A percentile compares a stretch with the other conserved stretches of the same genome.
Conservation (phyloP, 2,329 filamentous ascomycete species). For the Xylariaceae sp. region DNA sequence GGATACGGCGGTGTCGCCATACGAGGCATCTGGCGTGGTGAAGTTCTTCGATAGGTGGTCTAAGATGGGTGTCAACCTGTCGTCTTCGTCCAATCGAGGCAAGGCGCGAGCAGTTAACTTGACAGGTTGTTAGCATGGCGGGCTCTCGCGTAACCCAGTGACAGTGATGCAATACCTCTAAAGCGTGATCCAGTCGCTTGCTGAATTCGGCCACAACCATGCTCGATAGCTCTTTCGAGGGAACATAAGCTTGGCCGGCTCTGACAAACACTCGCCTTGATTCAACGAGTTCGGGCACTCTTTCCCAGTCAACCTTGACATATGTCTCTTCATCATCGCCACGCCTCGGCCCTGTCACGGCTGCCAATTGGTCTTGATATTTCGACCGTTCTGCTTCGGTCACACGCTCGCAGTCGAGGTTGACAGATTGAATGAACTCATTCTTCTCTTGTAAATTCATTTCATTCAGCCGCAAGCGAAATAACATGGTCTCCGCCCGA, state of each 20-base stretch:
- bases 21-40: conserved; percentile 80
- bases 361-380: conserved; percentile 56
- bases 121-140: conserved; percentile 8
- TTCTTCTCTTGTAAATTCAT: conserved; percentile 69
- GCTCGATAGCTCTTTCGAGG: conserved; percentile 76
- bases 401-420: conserved; percentile 80
- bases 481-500: conserved; percentile 83
- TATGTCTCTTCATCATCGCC: conserved; percentile 71
- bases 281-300: conserved; percentile 86
- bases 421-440: conserved; percentile 70
- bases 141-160: conserved; percentile 6
- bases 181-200: conserved; percentile 67
- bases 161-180: conserved; percentile 57
- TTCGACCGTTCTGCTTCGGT: conserved; percentile 69
- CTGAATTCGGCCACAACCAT: conserved; percentile 89
- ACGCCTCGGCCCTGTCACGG: conserved; percentile 37
- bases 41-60: conserved; percentile 91
- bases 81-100: conserved; percentile 91
- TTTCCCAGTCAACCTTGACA: conserved; percentile 96
- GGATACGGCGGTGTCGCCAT: conserved; percentile 59
- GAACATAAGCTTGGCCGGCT: conserved; percentile 85
- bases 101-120: conserved; percentile 89
- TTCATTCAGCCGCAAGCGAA: conserved; percentile 72
- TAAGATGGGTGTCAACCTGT: conserved; percentile 67
- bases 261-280: conserved; percentile 68